These are phyloP conservation scores for Mortierella antarctica DNA, from an alignment of 192 early-diverging fungal species.

Conservation along the genomic window DNA sequence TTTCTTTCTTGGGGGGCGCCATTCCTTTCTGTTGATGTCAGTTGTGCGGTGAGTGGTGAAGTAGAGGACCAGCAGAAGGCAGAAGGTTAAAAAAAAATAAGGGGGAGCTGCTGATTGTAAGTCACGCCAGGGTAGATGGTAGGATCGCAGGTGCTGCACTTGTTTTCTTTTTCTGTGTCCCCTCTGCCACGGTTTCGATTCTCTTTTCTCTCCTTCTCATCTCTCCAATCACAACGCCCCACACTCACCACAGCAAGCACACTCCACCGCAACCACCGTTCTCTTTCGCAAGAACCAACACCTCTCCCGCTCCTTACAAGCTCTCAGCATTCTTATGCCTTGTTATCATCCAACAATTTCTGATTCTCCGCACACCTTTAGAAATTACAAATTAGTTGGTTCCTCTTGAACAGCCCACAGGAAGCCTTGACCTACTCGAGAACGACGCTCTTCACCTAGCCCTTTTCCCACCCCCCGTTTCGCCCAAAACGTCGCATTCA, in stretches of 20 bases:
- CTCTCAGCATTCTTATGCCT: slow-evolving; percentile 55
- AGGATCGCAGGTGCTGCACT: too few relatives aligned
- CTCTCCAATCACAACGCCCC: background rate
- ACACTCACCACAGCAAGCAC: background rate
- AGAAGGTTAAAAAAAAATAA: too few relatives aligned
- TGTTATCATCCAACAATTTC: slow-evolving; percentile 47
- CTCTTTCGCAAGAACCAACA: slow-evolving; percentile 4
- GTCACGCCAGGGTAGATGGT: too few relatives aligned
- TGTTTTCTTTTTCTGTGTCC: background rate
- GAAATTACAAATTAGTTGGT: slow-evolving; percentile 27
- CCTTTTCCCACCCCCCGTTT: slow-evolving; percentile 18
- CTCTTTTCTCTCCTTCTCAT: background rate
- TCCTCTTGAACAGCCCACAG: slow-evolving; percentile 24
- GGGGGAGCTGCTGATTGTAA: too few relatives aligned
- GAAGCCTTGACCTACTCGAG: background rate
- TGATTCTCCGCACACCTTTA: slow-evolving; percentile 47
- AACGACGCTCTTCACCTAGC: background rate
- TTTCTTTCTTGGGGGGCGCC: slow-evolving; percentile 40
- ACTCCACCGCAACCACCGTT: background rate
- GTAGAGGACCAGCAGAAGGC: too few relatives aligned
- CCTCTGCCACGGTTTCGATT: background rate
- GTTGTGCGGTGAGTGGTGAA: background rate
- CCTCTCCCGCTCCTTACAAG: slow-evolving; percentile 20
- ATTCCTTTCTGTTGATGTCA: slow-evolving; percentile 1
- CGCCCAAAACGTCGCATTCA: slow-evolving; percentile 52